A percentile compares a stretch with the other conserved stretches of the same genome.
Evolutionary conservation across 306 rosid species (phyloP).

Genomic region (Cicer arietinum): DNA sequence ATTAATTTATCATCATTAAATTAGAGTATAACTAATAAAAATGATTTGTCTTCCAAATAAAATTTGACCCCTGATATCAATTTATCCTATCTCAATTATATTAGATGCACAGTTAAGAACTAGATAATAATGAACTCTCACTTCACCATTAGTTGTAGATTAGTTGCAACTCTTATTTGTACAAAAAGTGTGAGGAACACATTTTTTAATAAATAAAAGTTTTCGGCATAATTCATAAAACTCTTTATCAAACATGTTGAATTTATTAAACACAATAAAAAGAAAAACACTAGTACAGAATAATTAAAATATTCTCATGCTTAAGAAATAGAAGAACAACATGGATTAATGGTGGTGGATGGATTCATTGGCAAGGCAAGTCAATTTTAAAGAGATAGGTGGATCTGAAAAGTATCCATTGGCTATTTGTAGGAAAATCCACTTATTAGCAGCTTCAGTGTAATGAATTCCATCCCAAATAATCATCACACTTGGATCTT

Average conservation of each 20-base stretch:
- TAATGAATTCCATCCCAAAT: slow-evolving; percentile 76
- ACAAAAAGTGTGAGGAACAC: too few species aligned
- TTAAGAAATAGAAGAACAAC: neutral
- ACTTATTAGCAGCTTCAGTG: slow-evolving; percentile 62
- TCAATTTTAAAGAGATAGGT: slow-evolving; percentile 54
- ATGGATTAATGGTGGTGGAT: neutral
- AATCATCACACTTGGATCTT: slow-evolving; percentile 58
- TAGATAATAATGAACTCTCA: too few species aligned
- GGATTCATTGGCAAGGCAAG: slow-evolving; percentile 43
- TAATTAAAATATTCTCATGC: neutral
- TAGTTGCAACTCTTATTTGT: too few species aligned
- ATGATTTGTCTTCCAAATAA: too few species aligned
- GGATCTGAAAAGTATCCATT: slow-evolving; percentile 62
- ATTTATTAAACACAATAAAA: neutral
- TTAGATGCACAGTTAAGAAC: too few species aligned
- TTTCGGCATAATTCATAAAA: neutral
- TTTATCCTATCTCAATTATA: too few species aligned
- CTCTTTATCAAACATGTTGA: neutral
- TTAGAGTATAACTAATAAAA: too few species aligned
- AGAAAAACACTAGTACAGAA: neutral
- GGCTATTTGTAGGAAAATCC: slow-evolving; percentile 58
- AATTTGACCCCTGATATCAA: too few species aligned
- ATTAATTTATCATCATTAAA: too few species aligned
- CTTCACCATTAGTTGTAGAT: too few species aligned
- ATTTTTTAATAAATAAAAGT: too few species aligned